Evolutionary conservation across 371 early-diverging fungal species (phyloP).

Genomic region (Saksenaea vasiformis): DNA sequence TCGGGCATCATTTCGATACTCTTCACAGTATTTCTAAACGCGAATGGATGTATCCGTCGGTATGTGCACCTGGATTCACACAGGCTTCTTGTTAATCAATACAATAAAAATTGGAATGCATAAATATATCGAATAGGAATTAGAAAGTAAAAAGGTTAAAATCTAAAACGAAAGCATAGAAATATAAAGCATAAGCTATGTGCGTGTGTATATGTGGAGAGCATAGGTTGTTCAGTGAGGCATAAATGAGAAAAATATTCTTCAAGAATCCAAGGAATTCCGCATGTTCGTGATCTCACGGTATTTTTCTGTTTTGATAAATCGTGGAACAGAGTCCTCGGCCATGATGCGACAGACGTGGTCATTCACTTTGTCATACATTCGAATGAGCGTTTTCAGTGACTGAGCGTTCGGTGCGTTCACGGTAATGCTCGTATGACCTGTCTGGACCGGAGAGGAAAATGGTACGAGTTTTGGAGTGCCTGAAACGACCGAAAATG

Average conservation of each 20-base stretch:
- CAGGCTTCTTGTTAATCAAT: too few species aligned
- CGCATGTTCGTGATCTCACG: slow-evolving; percentile 18
- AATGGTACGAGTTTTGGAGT: slow-evolving; percentile 16
- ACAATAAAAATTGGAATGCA: too few species aligned
- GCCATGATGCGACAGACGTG: slow-evolving; percentile 75
- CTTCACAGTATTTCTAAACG: too few species aligned
- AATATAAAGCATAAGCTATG: not conserved
- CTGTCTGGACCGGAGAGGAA: slow-evolving; percentile 10
- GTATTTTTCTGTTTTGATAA: slow-evolving; percentile 63
- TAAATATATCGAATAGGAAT: too few species aligned
- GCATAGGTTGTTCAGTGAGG: not conserved
- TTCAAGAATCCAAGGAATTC: not conserved
- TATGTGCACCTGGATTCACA: too few species aligned
- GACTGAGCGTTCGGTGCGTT: slow-evolving; percentile 13
- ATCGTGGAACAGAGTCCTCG: slow-evolving; percentile 73
- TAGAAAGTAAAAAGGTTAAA: too few species aligned
- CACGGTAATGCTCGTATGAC: slow-evolving; percentile 10
- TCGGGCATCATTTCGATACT: too few species aligned
- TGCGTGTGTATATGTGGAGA: not conserved
- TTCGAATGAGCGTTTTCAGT: slow-evolving; percentile 26
- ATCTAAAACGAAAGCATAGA: too few species aligned
- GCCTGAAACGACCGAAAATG: slow-evolving; percentile 19
- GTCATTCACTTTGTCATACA: slow-evolving; percentile 64
- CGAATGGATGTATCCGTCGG: too few species aligned
- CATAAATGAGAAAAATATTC: not conserved